Base-by-base conservation (phyloP, 192 early-diverging fungal species). In the Chytriomyces hyalinus region DNA sequence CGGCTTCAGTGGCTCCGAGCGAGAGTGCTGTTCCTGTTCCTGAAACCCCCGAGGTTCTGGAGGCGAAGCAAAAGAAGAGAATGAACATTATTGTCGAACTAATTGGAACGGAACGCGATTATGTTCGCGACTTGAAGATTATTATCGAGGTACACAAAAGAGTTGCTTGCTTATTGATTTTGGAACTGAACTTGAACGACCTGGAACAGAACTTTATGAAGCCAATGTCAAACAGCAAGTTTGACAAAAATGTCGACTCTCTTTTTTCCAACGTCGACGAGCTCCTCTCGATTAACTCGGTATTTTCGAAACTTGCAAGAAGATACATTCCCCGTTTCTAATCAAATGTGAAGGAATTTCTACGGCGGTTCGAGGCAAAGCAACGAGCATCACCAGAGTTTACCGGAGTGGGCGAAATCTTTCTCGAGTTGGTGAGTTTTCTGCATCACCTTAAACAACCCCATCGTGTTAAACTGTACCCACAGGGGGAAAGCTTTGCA, bases 191-290 rank as follows among this genome's bases (percentile, higher is more conserved):
- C 11, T 15, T 70, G 26, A 17, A 73, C 22, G 3, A 61, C 10
- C 45, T 10, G 22, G 17, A 73, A 45, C 51, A 85, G 83, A 47
- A 78, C 11, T 89, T 89, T 64, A 84, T 85, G 80, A 78, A 75
- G 66, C 87, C 87, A 4, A 79, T 89, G 80, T 22, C 61, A 1
- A 75, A 81, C 11, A 44, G 49, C 11, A 84, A 84, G 53, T 68
- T 78, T 46, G 49, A 78, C 24, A 86, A 84, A 73, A 77, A 80
- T 43, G 78, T 84, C 24, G 80, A 83, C 49, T 26, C 64, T 8
- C 43, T 89, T 45, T 89, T 89, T 76, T 80, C 84, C 24, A 89
- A 89, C 59, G 70, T 85, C 0, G 84, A 85, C 61, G 80, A 89
- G 63, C 68, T 89, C 10, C 74, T 83, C 9, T 36, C 71, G 13